Evolutionary conservation across 352 stramenopile species (phyloP).

Genomic region (Phytophthora megakarya): DNA sequence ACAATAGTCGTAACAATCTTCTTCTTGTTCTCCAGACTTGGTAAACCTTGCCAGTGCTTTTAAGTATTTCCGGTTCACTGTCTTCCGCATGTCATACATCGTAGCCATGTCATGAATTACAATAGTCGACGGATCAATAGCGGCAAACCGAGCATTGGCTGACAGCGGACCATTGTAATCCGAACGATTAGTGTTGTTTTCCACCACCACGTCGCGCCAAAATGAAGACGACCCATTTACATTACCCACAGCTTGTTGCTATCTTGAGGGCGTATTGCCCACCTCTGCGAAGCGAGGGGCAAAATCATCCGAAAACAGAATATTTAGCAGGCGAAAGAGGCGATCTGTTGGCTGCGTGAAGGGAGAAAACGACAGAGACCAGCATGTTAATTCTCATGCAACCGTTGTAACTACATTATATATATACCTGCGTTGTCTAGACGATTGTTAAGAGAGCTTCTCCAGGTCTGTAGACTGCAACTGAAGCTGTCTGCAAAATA

Average conservation of each 20-base stretch:
- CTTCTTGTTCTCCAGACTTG: not conserved
- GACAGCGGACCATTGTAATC: constrained; percentile 6
- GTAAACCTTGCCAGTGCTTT: constrained; percentile 1
- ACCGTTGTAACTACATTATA: too few species aligned
- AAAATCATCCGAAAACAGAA: constrained; percentile 14
- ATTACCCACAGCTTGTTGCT: constrained; percentile 2
- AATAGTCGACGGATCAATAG: not conserved
- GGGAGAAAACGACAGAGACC: too few species aligned
- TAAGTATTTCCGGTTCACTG: constrained; percentile 2
- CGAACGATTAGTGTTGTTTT: constrained; percentile 9
- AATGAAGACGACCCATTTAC: constrained; percentile 2
- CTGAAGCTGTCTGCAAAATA: too few species aligned
- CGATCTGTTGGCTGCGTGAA: too few species aligned
- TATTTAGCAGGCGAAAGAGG: constrained; percentile 6
- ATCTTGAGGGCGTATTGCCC: not conserved
- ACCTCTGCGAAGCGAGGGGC: constrained; percentile 8
- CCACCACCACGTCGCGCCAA: constrained; percentile 7
- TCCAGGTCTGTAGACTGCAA: too few species aligned
- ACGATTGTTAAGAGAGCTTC: too few species aligned
- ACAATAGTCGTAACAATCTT: constrained; percentile 15
- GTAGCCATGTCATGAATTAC: not conserved
- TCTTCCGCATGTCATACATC: constrained; percentile 8
- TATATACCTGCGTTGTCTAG: too few species aligned
- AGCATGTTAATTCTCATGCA: too few species aligned
- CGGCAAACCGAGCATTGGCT: not conserved